Evolutionary conservation across 352 stramenopile genomes (phyloP), one percentile per base, ranked within the genome.

Genomic region (Globisporangium echinulatum): DNA sequence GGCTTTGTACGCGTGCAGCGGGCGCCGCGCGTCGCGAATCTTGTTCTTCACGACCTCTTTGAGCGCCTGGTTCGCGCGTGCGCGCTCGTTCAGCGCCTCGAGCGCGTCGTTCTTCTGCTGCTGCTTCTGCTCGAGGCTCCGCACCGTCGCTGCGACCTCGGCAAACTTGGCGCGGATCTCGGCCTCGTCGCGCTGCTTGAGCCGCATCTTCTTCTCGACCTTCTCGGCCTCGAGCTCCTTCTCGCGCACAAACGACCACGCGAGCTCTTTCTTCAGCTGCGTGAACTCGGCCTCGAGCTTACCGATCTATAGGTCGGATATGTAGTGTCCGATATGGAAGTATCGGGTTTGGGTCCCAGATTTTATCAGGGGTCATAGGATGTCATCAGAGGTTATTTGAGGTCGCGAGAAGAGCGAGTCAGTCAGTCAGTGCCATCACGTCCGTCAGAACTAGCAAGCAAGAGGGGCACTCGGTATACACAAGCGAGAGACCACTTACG

Each of bases 211-310:
- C 54, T 76, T 85, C 7, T 70, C 71, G 39, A 79, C 68, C 38
- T 84, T 79, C 5, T 69, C 61, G 15, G 71, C 78, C 49, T 78
- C 52, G 0, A 69, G 17, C 49, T 94, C 82, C 47, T 90, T 88
- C 54, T 86, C 78, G 13, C 69, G 66, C 7, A 94, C 84, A 68
- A 94, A 92, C 8, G 80, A 94, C 84, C 84, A 94, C 15, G 80
- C 84, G 1, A 94, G 66, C 50, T 83, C 78, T 33, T 90, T 90
- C 56, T 92, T 92, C 0, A 94, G 67, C 19, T 84, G 68, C 17
- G 70, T 70, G 47, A 94, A 85, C 51, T 94, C 80, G 11, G 76
- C 63, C 59, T 90, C 81, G 48, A 94, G 62, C 59, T 83, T 79
- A 7, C 76, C 82, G 57, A 94, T 92, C 79, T 89, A 59, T 9